Base-by-base conservation (phyloP, 176 grass and related monocot species). In the Cymbopogon citratus region DNA sequence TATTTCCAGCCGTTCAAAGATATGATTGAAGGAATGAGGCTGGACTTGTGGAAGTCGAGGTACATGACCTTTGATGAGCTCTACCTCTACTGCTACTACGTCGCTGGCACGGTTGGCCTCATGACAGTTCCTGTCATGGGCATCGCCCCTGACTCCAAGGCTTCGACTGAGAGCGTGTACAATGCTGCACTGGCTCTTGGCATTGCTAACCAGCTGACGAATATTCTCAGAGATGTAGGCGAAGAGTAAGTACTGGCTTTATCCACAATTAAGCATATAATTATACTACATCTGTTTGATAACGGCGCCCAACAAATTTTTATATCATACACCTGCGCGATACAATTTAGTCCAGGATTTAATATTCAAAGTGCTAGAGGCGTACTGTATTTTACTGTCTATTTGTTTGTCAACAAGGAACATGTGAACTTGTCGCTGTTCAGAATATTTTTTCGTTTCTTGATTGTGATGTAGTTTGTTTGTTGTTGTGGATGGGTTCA, bases 51-150 rank as follows among this genome's bases (percentile, higher is more conserved):
- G 87, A 93, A 98, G 82, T 98, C 96, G 52, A 91, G 92, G 75
- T 98, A 98, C 65, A 82, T 1, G 38, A 95, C 83, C 75, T 98
- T 98, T 14, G 91, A 98, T 15, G 96, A 98, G 80, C 87, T 98
- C 19, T 98, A 98, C 87, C 87, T 95, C 77, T 98, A 98, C 85
- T 98, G 96, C 87, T 98, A 98, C 63, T 93, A 98, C 3, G 96
- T 98, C 5, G 96, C 96, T 71, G 96, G 92, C 12, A 98, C 96
- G 1, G 96, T 98, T 9, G 96, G 90, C 24, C 90, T 95, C 23
- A 98, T 98, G 92, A 98, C 88, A 18, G 92, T 98, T n/a, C 96
- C 96, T 12, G 92, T 98, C 63, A 98, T 98, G 96, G 92, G 96
- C 15, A 91, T 98, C 25, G 84, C 92, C 5, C 89, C 90, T 0